Percentiles rank a stretch among this genome's conserved stretches.
These are phyloP conservation scores for Pestalotiopsis sp. DNA, from an alignment of 2,329 filamentous ascomycete genomes.

Conservation along the genomic window DNA sequence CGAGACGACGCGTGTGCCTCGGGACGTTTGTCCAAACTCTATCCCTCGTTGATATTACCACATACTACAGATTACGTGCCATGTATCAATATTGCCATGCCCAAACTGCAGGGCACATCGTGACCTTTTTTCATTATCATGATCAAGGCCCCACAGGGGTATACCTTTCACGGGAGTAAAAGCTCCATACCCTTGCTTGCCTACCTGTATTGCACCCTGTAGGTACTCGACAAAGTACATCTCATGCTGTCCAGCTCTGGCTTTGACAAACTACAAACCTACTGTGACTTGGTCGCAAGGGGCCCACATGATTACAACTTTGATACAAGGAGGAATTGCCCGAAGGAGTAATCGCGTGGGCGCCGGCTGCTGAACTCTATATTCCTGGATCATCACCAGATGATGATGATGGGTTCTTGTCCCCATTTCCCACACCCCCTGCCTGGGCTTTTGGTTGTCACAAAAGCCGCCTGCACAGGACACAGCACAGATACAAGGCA, in stretches of 20 bases:
- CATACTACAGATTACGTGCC: too few species aligned
- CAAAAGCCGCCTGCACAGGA: too few species aligned
- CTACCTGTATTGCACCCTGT: not conserved
- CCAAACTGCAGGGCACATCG: not conserved
- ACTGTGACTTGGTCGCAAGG: not conserved
- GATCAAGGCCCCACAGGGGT: not conserved
- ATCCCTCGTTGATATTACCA: not conserved
- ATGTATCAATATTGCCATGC: not conserved
- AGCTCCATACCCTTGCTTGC: not conserved
- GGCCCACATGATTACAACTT: not conserved
- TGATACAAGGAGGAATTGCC: not conserved
- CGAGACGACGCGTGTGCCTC: not conserved
- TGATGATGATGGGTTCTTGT: not conserved
- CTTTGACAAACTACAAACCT: too few species aligned
- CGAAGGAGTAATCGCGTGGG: not conserved
- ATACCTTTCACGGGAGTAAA: not conserved
- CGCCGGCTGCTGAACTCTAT: conserved; percentile 1
- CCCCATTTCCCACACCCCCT: not conserved
- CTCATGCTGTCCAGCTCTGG: too few species aligned
- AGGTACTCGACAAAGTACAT: not conserved
- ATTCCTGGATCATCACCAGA: not conserved
- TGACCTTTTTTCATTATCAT: not conserved
- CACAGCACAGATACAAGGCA: not conserved
- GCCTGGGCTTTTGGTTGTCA: not conserved
- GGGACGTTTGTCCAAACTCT: not conserved